Base-by-base conservation (phyloP, 2,329 filamentous ascomycete genomes). In the Paraphoma sp. region DNA sequence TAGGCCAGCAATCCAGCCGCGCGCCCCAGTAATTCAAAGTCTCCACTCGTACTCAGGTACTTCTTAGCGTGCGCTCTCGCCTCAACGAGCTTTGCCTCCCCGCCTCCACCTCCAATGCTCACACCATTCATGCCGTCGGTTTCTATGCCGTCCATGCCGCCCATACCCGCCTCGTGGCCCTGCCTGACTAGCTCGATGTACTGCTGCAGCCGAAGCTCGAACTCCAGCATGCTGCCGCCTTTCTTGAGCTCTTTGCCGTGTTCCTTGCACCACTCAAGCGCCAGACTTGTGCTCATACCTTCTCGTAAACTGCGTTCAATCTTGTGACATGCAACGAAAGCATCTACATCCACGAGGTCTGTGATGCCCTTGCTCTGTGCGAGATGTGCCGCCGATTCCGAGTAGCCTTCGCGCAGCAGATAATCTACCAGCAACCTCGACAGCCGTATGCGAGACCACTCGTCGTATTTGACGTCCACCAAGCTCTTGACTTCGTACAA, bases 211-310 rank as follows among this genome's bases (percentile, higher is more conserved):
- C 95, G 89, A 43, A 99, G 85, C 82, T 96, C 92, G 71, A 97
- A 96, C 76, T 99, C 95, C 14, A 99, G 84, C 64, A 90, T 91
- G 70, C 89, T 92, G 84, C 91, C 89, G 78, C 91, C 89, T 82
- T 95, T 96, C 72, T 93, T 91, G 57, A 99, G 80, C 60, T 93
- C 90, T 69, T 94, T 93, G 77, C 96, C 95, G 77, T 97, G 97
- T 70, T 98, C 94, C 14, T 84, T 86, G 75, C 95, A 97, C 95
- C 95, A 99, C 11, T 87, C 86, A 52, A 99, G 78, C 18, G 93
- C 93, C 68, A 96, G 91, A 36, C 84, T 83, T 4, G 94, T 90
- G 65, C 87, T 91, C 31, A 89, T 87, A 14, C 72, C 70, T 40
- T 83, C 83, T 43, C 86, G 80, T 57, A 99, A 79, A 59, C 89